Evolutionary conservation across 495 filamentous ascomycete genomes (phyloP), one percentile per base, ranked within the genome.

Genomic region (Terfezia claveryi): DNA sequence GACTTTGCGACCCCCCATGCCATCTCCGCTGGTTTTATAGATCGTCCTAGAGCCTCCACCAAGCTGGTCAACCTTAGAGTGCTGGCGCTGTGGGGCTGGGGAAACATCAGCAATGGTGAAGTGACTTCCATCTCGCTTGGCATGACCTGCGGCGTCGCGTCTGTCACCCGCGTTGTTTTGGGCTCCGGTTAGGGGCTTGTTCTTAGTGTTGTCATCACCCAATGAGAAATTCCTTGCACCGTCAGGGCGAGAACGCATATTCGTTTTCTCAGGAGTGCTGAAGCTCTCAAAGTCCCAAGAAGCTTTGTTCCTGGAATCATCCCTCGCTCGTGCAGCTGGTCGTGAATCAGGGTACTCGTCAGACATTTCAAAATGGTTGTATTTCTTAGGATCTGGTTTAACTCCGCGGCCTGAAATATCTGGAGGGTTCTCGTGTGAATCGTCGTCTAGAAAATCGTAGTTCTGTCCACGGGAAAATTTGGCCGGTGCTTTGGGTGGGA

Each of bases 221-320:
- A 79, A 82, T 66, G 80, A 78, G 58, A 82, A 93, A 62, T 87
- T 80, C 38, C 79, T 75, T 16, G 78, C 69, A 55, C 80, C 73
- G 55, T 78, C 74, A 36, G 75, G 72, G 10, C 72, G 69, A 17
- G 71, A 69, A 20, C 64, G 57, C 56, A 77, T 61, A 4, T 64
- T 61, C 51, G 72, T 72, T 68, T 92, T 94, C 58, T 80, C 72
- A 0, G 91, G 88, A 4, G 87, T 89, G 17, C 69, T 68, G 61
- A 89, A 89, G 66, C 92, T 86, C 49, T 83, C 81, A 68, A 94
- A 94, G 49, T 79, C 79, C 87, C 87, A 94, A 53, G 82, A 76
- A 46, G 75, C 75, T 32, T 68, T 68, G 63, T 83, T 76, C 68
- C 83, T 86, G 49, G 74, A 73, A 62, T 75, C 49, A 20, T 56